These are phyloP conservation scores for Hyaloperonospora brassicae DNA, from an alignment of 352 stramenopile genomes.

Conservation along the genomic window DNA sequence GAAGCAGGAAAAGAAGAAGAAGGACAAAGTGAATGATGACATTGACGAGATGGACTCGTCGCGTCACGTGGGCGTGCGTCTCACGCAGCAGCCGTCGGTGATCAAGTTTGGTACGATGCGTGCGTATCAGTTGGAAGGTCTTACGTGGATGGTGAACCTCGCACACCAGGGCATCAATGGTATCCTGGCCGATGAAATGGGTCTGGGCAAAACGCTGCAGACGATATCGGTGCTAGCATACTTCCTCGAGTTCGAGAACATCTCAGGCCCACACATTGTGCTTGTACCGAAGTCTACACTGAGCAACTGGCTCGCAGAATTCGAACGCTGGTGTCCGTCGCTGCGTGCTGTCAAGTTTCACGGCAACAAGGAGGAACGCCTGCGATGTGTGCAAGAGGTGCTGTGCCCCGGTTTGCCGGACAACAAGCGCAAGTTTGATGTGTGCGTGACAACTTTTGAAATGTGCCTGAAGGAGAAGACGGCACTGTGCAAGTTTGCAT, in stretches of 20 bases:
- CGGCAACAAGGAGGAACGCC: slow-evolving; percentile 83
- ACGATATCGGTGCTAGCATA: slow-evolving; percentile 85
- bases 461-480: slow-evolving; percentile 89
- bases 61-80: slow-evolving; percentile 78
- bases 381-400: slow-evolving; percentile 83
- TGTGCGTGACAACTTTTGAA: slow-evolving; percentile 97
- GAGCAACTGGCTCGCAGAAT: slow-evolving; percentile 91
- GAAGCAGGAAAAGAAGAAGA: slow-evolving; percentile 30
- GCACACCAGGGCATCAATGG: slow-evolving; percentile 98
- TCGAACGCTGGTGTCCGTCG: slow-evolving; percentile 87
- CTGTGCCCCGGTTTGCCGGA: slow-evolving; percentile 80
- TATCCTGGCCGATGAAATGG: slow-evolving; percentile 97
- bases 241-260: slow-evolving; percentile 77
- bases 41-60: slow-evolving; percentile 68
- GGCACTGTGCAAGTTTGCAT: slow-evolving; percentile 86
- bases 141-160: slow-evolving; percentile 98
- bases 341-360: slow-evolving; percentile 92
- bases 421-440: slow-evolving; percentile 91
- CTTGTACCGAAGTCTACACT: slow-evolving; percentile 91
- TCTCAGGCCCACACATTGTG: slow-evolving; percentile 88
- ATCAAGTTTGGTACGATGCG: slow-evolving; percentile 94
- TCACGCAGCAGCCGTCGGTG: slow-evolving; percentile 87
- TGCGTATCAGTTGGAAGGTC: slow-evolving; percentile 96
- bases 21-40: slow-evolving; percentile 84
- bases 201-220: slow-evolving; percentile 96